Evolutionary conservation across 2,329 filamentous ascomycete genomes (phyloP).

Genomic region (Trichoderma gracile): DNA sequence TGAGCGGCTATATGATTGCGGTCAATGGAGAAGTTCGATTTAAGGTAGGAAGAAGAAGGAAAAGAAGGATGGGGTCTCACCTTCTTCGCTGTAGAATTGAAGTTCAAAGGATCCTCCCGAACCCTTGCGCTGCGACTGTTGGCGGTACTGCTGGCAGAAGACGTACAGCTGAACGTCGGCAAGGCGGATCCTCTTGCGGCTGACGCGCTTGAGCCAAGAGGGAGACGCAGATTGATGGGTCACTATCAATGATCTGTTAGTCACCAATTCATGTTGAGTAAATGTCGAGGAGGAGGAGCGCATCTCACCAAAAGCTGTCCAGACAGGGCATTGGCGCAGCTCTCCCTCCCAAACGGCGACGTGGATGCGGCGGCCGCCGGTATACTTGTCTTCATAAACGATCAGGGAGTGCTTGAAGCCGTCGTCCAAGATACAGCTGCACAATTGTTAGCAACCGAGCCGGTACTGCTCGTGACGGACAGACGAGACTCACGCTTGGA

Average conservation of each 20-base stretch:
- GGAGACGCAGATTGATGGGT: slow-evolving; percentile 52
- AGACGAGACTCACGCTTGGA: slow-evolving; percentile 54
- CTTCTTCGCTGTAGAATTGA: slow-evolving; percentile 48
- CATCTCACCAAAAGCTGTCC: slow-evolving; percentile 63
- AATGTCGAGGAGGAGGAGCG: too few relatives aligned
- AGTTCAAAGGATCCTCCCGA: slow-evolving; percentile 53
- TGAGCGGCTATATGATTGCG: slow-evolving; percentile 34
- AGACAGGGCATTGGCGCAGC: slow-evolving; percentile 57
- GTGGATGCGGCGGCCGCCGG: slow-evolving; percentile 54
- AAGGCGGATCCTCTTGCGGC: slow-evolving; percentile 51
- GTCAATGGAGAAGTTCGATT: too few relatives aligned
- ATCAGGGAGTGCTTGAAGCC: slow-evolving; percentile 54
- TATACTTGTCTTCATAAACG: slow-evolving; percentile 54
- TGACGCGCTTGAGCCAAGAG: slow-evolving; percentile 54
- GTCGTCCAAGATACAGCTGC: slow-evolving; percentile 59
- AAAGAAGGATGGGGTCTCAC: slow-evolving; percentile 30
- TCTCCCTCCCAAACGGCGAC: slow-evolving; percentile 58
- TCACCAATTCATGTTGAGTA: neutral
- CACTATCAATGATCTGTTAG: slow-evolving; percentile 41
- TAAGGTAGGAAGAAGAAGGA: neutral
- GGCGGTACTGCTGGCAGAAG: slow-evolving; percentile 58
- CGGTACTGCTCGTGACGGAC: neutral
- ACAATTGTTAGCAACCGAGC: neutral
- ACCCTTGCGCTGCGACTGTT: slow-evolving; percentile 53
- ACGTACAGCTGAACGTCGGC: slow-evolving; percentile 59